phyloP scores from a whole-genome alignment of 495 filamentous ascomycete species.

The Aspergillus kassunensis region DNA sequence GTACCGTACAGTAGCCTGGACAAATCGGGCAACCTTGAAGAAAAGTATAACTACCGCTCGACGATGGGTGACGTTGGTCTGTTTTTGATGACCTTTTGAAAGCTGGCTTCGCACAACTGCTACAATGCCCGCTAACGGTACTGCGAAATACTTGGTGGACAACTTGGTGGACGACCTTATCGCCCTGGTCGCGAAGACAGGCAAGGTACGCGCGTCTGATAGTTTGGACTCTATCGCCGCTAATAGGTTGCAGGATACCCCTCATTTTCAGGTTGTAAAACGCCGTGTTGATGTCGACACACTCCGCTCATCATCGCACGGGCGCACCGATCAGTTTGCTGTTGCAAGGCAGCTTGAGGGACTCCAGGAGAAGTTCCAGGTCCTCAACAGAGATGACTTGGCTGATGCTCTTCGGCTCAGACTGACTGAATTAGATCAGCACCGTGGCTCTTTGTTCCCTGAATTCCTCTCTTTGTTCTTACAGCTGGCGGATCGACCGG shows the following conservation, averaged over 20 bases:
- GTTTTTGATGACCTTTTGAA: neutral
- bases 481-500: conserved; percentile 76
- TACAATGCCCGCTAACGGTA: conserved; percentile 48
- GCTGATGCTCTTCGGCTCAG: conserved; percentile 70
- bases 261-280: conserved; percentile 24
- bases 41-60: neutral
- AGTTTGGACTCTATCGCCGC: conserved; percentile 35
- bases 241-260: conserved; percentile 36
- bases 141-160: conserved; percentile 31
- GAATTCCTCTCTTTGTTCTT: conserved; percentile 78
- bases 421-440: conserved; percentile 52
- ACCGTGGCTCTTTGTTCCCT: conserved; percentile 59
- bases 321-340: conserved; percentile 84
- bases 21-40: conserved; percentile 12
- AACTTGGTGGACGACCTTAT: conserved; percentile 38
- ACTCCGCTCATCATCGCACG: conserved; percentile 54
- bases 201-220: conserved; percentile 20
- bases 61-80: neutral
- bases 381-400: conserved; percentile 72
- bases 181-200: conserved; percentile 24
- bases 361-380: conserved; percentile 80
- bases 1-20: neutral
- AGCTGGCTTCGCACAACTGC: neutral
- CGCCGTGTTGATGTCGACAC: conserved; percentile 27
- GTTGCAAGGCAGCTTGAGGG: conserved; percentile 69